These are phyloP conservation scores for Psilocybe mexicana DNA, from an alignment of 1,284 basidiomycete species.

Conservation along the genomic window DNA sequence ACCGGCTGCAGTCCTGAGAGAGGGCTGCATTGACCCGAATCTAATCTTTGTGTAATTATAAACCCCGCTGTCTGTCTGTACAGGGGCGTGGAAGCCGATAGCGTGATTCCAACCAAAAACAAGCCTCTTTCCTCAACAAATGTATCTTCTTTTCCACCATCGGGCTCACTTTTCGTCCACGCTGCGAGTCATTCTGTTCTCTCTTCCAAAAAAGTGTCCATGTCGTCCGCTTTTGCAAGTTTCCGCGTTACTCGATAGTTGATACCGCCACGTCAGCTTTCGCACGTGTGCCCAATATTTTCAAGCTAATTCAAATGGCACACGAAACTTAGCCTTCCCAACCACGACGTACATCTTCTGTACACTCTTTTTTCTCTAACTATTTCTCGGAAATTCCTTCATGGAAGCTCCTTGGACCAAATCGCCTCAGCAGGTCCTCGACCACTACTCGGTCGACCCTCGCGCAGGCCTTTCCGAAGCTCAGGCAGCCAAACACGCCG, in stretches of 20 bases:
- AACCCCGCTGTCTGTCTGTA: slow-evolving; percentile 1
- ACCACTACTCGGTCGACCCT: slow-evolving; percentile 64
- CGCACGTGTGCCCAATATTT: slow-evolving; percentile 34
- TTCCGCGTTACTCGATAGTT: not conserved
- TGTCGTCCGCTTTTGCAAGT: not conserved
- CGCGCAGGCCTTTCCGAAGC: slow-evolving; percentile 56
- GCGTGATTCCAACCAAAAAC: slow-evolving; percentile 19
- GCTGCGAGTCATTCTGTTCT: slow-evolving; percentile 12
- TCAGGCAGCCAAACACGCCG: slow-evolving; percentile 70
- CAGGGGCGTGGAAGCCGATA: slow-evolving; percentile 23
- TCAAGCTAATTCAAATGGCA: slow-evolving; percentile 4
- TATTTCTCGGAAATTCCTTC: slow-evolving; percentile 28
- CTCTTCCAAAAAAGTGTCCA: slow-evolving; percentile 11
- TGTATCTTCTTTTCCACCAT: slow-evolving; percentile 4
- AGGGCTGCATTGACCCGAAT: not conserved
- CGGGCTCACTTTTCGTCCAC: slow-evolving; percentile 12
- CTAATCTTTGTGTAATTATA: not conserved
- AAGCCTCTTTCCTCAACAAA: slow-evolving; percentile 12
- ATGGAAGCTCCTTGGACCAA: slow-evolving; percentile 78
- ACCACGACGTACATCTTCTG: slow-evolving; percentile 12
- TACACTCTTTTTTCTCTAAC: slow-evolving; percentile 15
- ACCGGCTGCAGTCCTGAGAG: not conserved
- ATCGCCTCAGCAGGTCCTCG: slow-evolving; percentile 60
- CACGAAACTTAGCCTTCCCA: slow-evolving; percentile 6
- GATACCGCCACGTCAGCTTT: slow-evolving; percentile 39